Evolutionary conservation across 176 grass and related monocot genomes (phyloP).

Genomic region (Cenchrus fungigraminus): DNA sequence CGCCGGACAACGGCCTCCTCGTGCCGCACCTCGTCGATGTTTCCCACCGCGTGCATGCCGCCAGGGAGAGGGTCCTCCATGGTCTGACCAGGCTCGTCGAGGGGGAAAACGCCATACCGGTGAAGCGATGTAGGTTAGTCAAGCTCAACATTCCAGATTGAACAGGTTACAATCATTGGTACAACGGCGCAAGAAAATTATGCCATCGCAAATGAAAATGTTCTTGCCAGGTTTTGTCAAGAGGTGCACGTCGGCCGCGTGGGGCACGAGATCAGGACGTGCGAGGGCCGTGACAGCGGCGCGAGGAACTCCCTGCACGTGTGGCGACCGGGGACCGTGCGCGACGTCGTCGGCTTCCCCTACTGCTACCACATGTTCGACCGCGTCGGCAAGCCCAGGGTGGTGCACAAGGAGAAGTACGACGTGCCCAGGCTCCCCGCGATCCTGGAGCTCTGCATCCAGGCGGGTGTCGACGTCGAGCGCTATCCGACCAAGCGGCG

Average conservation of each 20-base stretch:
- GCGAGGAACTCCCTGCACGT: slow-evolving; percentile 70
- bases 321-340: slow-evolving; percentile 49
- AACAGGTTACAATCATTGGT: background rate
- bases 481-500: slow-evolving; percentile 66
- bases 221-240: slow-evolving; percentile 50
- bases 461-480: slow-evolving; percentile 59
- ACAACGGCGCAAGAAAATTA: too few relatives aligned
- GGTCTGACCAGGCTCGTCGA: slow-evolving; percentile 53
- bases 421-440: slow-evolving; percentile 51
- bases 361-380: slow-evolving; percentile 84
- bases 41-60: slow-evolving; percentile 59
- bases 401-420: slow-evolving; percentile 74
- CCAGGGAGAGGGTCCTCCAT: slow-evolving; percentile 48
- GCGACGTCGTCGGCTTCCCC: slow-evolving; percentile 60
- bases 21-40: slow-evolving; percentile 55
- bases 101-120: slow-evolving; percentile 33
- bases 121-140: slow-evolving; percentile 63
- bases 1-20: slow-evolving; percentile 66
- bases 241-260: slow-evolving; percentile 59
- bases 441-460: slow-evolving; percentile 76
- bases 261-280: slow-evolving; percentile 69
- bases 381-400: slow-evolving; percentile 61
- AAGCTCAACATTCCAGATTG: background rate
- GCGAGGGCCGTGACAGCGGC: slow-evolving; percentile 58
- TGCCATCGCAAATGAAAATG: background rate